Percentiles rank a stretch among this genome's conserved stretches.
Evolutionary conservation across 1,284 basidiomycete genomes (phyloP).

Genomic region (Athelia sp.): DNA sequence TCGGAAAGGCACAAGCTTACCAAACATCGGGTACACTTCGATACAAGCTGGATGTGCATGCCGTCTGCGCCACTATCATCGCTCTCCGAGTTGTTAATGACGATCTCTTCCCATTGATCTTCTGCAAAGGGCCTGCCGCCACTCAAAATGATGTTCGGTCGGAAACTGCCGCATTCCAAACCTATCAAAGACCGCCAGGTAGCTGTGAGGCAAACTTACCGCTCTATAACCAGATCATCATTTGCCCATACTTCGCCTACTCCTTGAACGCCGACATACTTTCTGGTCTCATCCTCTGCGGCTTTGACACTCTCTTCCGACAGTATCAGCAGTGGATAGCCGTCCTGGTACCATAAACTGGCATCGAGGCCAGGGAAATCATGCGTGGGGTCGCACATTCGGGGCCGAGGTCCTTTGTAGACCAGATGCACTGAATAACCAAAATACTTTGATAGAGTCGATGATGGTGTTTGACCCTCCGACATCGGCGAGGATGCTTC

Average conservation of each 20-base stretch:
- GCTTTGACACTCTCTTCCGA: conserved; percentile 58
- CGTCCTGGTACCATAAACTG: conserved; percentile 62
- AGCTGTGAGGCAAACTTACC: conserved; percentile 32
- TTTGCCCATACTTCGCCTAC: conserved; percentile 54
- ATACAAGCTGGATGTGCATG: conserved; percentile 51
- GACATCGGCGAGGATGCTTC: conserved; percentile 21
- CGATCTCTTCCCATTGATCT: conserved; percentile 52
- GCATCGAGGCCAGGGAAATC: conserved; percentile 53
- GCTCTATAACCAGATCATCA: conserved; percentile 51
- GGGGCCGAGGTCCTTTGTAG: conserved; percentile 58
- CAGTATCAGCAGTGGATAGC: conserved; percentile 61
- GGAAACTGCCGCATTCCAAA: conserved; percentile 41
- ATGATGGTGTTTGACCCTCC: conserved; percentile 35
- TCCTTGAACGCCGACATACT: conserved; percentile 49
- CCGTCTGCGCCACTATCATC: conserved; percentile 16
- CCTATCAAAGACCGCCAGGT: not conserved
- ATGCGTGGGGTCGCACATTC: conserved; percentile 43
- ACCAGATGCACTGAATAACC: conserved; percentile 55
- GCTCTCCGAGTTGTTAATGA: conserved; percentile 32
- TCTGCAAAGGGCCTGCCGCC: conserved; percentile 48
- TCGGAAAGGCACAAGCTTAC: conserved; percentile 36
- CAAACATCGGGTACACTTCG: conserved; percentile 65
- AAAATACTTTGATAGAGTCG: conserved; percentile 54
- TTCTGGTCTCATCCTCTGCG: conserved; percentile 40
- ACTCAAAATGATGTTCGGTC: conserved; percentile 66